These are phyloP conservation scores for Ploettnerulaceae sp. DNA, from an alignment of 2,329 filamentous ascomycete species.

Conservation along the genomic window DNA sequence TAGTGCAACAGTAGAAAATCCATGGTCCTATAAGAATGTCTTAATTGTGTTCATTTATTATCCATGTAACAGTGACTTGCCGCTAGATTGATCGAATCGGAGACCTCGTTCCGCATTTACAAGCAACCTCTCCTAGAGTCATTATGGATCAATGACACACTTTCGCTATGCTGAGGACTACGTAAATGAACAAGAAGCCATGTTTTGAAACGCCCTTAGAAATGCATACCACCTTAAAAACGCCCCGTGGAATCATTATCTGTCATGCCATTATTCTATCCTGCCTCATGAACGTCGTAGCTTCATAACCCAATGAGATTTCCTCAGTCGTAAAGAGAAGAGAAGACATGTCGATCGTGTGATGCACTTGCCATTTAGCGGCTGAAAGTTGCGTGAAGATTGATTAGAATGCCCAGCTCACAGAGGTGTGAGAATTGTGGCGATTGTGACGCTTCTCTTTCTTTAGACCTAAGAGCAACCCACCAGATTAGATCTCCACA, in stretches of 20 bases:
- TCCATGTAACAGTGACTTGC: background rate
- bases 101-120: background rate
- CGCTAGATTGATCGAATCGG: background rate
- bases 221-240: conserved; percentile 10
- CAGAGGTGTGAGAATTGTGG: conserved; percentile 18
- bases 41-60: conserved; percentile 1
- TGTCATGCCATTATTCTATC: conserved; percentile 6
- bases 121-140: background rate
- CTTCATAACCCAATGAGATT: conserved; percentile 13
- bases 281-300: conserved; percentile 16
- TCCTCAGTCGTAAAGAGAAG: conserved; percentile 10
- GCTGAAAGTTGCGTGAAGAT: conserved; percentile 4
- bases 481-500: conserved; percentile 18
- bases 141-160: background rate
- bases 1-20: conserved; percentile 32
- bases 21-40: conserved; percentile 15
- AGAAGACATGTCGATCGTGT: conserved; percentile 13
- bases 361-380: conserved; percentile 12
- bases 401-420: conserved; percentile 17
- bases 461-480: conserved; percentile 20
- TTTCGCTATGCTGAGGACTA: conserved; percentile 7
- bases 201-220: conserved; percentile 2
- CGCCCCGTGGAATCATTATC: conserved; percentile 2
- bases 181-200: background rate
- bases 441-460: conserved; percentile 12